Conservation (phyloP, 2,329 filamentous ascomycete genomes). For the Didymella pomorum region DNA sequence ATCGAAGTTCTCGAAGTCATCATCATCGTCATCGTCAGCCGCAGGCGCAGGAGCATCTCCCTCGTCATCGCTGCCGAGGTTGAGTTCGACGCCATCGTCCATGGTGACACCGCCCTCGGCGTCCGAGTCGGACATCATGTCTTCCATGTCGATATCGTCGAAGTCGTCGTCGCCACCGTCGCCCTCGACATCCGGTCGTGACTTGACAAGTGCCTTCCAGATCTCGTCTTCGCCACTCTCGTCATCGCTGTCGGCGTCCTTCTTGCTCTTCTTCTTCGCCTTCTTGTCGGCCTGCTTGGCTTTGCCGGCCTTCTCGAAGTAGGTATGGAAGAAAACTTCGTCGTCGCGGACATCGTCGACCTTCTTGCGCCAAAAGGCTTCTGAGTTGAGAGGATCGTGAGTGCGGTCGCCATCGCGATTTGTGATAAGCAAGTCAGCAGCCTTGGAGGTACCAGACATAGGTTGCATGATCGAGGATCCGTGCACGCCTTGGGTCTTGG, state of each 20-base stretch:
- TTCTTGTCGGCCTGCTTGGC: constrained; percentile 65
- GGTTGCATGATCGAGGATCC: constrained; percentile 98
- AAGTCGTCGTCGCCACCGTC: constrained; percentile 68
- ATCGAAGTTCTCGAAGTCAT: constrained; percentile 53
- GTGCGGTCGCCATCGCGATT: constrained; percentile 66
- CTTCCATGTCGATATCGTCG: constrained; percentile 60
- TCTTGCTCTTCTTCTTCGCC: constrained; percentile 59
- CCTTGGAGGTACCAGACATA: constrained; percentile 69
- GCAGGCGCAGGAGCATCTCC: constrained; percentile 54
- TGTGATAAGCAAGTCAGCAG: constrained; percentile 67
- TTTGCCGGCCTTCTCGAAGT: constrained; percentile 76
- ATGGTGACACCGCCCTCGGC: constrained; percentile 53
- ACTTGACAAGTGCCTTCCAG: constrained; percentile 88
- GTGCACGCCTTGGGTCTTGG: constrained; percentile 65
- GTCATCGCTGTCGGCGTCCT: constrained; percentile 53
- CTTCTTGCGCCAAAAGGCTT: constrained; percentile 91
- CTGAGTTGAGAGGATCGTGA: constrained; percentile 78
- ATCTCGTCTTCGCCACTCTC: constrained; percentile 80
- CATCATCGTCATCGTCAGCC: constrained; percentile 42
- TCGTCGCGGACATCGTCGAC: constrained; percentile 86
- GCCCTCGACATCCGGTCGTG: constrained; percentile 77
- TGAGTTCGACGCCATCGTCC: constrained; percentile 53
- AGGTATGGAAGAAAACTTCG: constrained; percentile 97
- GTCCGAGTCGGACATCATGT: constrained; percentile 56
- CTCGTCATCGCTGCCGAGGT: constrained; percentile 59